These are phyloP conservation scores for Hypholoma fasciculare DNA, from an alignment of 768 basidiomycete genomes.

Conservation along the genomic window DNA sequence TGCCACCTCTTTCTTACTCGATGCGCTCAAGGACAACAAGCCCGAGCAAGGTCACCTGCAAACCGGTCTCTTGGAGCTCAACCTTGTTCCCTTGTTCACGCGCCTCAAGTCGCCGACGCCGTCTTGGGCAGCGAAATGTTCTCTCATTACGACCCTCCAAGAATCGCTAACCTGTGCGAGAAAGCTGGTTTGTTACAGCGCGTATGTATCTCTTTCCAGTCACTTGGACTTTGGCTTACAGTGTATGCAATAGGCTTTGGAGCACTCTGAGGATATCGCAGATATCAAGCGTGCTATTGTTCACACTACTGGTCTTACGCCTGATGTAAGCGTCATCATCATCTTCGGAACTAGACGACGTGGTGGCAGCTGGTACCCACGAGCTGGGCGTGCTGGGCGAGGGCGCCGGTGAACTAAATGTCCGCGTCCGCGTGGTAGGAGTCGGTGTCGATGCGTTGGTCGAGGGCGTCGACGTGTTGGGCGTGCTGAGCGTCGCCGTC, in stretches of 20 bases:
- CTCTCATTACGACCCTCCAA: conserved; percentile 91
- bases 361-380: too few species aligned
- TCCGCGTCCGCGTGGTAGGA: too few species aligned
- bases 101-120: conserved; percentile 98
- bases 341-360: not conserved
- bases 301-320: conserved; percentile 79
- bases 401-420: too few species aligned
- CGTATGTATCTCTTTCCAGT: conserved; percentile 44
- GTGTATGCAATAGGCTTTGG: conserved; percentile 70
- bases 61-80: conserved; percentile 97
- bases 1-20: conserved; percentile 95
- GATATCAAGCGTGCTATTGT: conserved; percentile 99
- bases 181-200: conserved; percentile 95
- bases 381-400: too few species aligned
- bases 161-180: conserved; percentile 97
- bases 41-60: conserved; percentile 96
- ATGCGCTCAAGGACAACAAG: conserved; percentile 97
- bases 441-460: too few species aligned
- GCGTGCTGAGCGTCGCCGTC: too few species aligned
- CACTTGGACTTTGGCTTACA: not conserved
- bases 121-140: conserved; percentile 99
- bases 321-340: conserved; percentile 59
- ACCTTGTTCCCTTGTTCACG: conserved; percentile 93
- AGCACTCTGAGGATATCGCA: conserved; percentile 97
- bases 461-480: too few species aligned